Evolutionary conservation across 305 asterid species (phyloP), one percentile per base, ranked within the genome.

Genomic region (Plantago lanceolata): DNA sequence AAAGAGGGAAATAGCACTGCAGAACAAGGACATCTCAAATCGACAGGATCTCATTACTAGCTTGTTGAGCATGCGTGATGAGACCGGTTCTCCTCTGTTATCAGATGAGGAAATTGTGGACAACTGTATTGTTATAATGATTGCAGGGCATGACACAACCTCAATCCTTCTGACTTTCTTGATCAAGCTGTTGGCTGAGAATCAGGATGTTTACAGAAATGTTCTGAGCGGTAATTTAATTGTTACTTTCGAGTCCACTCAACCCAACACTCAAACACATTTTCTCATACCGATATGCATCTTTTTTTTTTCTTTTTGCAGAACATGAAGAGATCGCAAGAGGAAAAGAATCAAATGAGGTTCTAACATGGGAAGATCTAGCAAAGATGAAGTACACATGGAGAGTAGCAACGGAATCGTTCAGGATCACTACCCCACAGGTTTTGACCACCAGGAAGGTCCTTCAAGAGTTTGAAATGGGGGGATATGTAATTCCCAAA

Each of bases 91-190:
- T 8, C 2, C 66, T 18, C 6, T 65, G 12, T 47, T 64, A 5
- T 70, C 74, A 19, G 70, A 70, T 31, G 62, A 69, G n/a, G 80
- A 75, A 60, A 71, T 75, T 20, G 35, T 75, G 17, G 76, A 71
- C 68, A 71, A 63, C 12, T n/a, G 48, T 16, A 28, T 67, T 15
- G 26, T 67, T n/a, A 37, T 58, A 15, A 70, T 75, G 79, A n/a
- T 66, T 44, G 75, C 70, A n/a, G 77, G 77, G 54, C 57, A 75
- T 19, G 80, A 75, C 37, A 71, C 77, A 0, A 68, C 72, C 59
- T 75, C 80, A 3, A 21, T 68, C 49, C 69, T 68, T 9, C 67
- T 75, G 18, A 67, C 72, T 19, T 75, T 75, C 69, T 48, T 71
- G 66, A 64, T 75, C 59, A 75, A 59, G 59, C 71, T 75, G 54